Evolutionary conservation across 371 early-diverging fungal genomes (phyloP), one percentile per base, ranked within the genome.

Genomic region (Lichtheimia ramosa): DNA sequence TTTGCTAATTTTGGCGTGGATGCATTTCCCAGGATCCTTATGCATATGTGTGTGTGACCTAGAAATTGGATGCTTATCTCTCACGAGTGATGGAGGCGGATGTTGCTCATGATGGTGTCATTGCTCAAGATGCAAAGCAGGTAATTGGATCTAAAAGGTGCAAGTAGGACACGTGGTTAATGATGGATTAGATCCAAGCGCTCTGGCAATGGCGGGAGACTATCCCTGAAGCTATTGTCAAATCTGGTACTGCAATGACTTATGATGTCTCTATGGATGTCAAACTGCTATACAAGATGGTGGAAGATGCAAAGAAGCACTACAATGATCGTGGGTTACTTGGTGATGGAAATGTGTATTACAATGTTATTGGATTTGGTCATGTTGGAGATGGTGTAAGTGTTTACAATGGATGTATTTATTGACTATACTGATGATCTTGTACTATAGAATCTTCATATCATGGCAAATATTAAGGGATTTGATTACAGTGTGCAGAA

Each of bases 141-240:
- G 69, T 74, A 49, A 40, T 1, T 52, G 8, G 15, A 27, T 3
- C 12, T 27, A 14, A 23, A 21, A 2, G n/a, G 27, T 8, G 27
- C 21, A 23, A 16, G 7, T 2, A 3, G 27, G 8, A 41, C 48
- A 6, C 39, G n/a, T 43, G 23, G 6, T 43, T 13, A 52, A 4
- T 41, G 16, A 34, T 62, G 6, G 1, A 39, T 24, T 67, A 83
- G 75, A 66, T 59, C 3, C 23, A 56, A 0, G 66, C 69, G 8
- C 67, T 94, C 56, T 94, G 94, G 94, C 43, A 61, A 41, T 81
- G 90, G 71, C 77, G 94, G 24, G 94, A 94, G 70, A 71, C 74
- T 56, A 91, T 94, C 48, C 87, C 93, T 12, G 91, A 91, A 64
- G 86, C 90, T 15, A 83, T 89, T 24, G 73, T 82, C 5, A 77